Evolutionary conservation across 208 protist genomes (phyloP).

Genomic region (Novymonas esmeraldas): DNA sequence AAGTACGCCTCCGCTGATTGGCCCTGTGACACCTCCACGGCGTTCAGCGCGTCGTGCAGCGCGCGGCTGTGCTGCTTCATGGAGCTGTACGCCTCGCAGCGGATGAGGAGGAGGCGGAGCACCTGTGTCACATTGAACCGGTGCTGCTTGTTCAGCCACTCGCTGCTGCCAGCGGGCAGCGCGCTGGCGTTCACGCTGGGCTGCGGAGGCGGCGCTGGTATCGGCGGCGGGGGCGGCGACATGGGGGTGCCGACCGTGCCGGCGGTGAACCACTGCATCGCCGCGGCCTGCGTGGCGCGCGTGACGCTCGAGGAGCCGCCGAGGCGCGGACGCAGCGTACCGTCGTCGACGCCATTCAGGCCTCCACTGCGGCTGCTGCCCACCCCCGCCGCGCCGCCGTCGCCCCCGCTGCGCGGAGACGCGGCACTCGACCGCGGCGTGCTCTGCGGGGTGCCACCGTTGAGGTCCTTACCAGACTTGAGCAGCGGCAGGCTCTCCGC

Average conservation of each 20-base stretch:
- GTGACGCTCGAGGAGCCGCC: constrained; percentile 2
- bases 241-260: constrained; percentile 16
- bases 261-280: constrained; percentile 27
- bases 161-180: constrained; percentile 12
- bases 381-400: not conserved
- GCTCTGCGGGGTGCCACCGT: constrained; percentile 6
- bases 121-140: constrained; percentile 63
- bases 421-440: not conserved
- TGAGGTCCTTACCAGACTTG: constrained; percentile 29
- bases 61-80: constrained; percentile 63
- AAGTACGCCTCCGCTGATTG: constrained; percentile 76
- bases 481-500: constrained; percentile 23
- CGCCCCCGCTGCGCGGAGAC: not conserved
- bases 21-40: constrained; percentile 48
- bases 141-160: constrained; percentile 24
- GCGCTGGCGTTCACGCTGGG: not conserved
- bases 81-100: constrained; percentile 60
- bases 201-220: not conserved
- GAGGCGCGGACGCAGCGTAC: not conserved
- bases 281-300: constrained; percentile 1
- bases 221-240: not conserved
- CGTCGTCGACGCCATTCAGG: not conserved
- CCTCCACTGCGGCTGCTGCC: constrained; percentile 3
- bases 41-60: constrained; percentile 60
- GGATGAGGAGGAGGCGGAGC: constrained; percentile 70